Evolutionary conservation across 495 filamentous ascomycete species (phyloP), one percentile per base, ranked within the genome.

Genomic region (Penicillium daleae): DNA sequence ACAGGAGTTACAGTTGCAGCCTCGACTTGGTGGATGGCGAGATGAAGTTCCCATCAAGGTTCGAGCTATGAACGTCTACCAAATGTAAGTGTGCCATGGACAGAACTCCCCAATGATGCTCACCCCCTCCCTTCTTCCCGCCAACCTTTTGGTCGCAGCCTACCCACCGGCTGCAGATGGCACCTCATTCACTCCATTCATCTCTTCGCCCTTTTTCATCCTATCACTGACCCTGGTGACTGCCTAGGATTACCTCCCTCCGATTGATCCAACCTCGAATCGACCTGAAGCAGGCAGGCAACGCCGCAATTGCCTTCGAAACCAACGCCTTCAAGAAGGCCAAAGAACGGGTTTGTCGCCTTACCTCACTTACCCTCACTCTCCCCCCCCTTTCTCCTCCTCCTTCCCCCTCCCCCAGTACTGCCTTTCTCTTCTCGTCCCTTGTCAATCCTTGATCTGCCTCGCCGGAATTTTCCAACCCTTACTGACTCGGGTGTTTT

Each of bases 181-280:
- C 21, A 49, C 21, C 12, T 49, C 26, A 27, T 21, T 21, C 27
- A 21, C 48, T 35, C 53, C 6, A 13, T 57, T 31, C 56, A 15
- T 48, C 57, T 56, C 51, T 21, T 24, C n/a, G 8, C 29, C 31
- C 19, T 37, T 33, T 12, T 33, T 12, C 19, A 15, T 26, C 19
- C 19, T n/a, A n/a, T 13, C 19, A 49, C 57, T 64, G 33, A 62
- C 55, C 33, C 24, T 40, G 2, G 26, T 37, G 39, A 10, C 40
- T 21, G 10, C n/a, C 33, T 62, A 82, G 81, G 78, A 76, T 82
- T 42, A 76, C 77, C 26, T 82, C 80, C 24, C 77, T 86, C 57
- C 76, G 79, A 59, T 67, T 86, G 15, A 79, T 85, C 42, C 78
- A 82, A 63, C 79, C 80, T 52, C 78, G 76, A n/a, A 74, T 82